phyloP scores from a whole-genome alignment of 495 filamentous ascomycete species.

The Penicillium flavigenum region DNA sequence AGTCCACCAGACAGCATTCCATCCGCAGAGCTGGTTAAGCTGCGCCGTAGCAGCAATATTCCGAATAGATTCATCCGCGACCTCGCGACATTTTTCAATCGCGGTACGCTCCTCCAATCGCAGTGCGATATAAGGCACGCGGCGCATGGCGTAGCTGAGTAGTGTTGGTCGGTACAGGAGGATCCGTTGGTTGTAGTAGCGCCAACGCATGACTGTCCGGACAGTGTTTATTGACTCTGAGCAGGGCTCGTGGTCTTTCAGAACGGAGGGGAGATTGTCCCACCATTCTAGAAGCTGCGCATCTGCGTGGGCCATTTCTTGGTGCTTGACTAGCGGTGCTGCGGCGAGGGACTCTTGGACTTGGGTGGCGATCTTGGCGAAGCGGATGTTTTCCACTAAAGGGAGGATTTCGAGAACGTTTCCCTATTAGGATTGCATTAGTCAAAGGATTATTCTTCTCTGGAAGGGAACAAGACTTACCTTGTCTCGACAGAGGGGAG shows the following conservation, averaged over 20 bases:
- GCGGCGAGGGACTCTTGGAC: slow-evolving; percentile 76
- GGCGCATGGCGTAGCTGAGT: slow-evolving; percentile 67
- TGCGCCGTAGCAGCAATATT: slow-evolving; percentile 67
- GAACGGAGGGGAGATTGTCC: slow-evolving; percentile 65
- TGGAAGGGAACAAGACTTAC: slow-evolving; percentile 32
- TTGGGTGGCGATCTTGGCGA: slow-evolving; percentile 74
- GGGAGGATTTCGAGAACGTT: slow-evolving; percentile 62
- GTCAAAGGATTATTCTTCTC: slow-evolving; percentile 17
- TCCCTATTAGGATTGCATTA: slow-evolving; percentile 42
- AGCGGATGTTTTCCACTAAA: slow-evolving; percentile 73
- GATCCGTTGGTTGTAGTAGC: slow-evolving; percentile 75
- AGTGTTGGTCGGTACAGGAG: slow-evolving; percentile 75
- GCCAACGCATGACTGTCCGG: slow-evolving; percentile 77
- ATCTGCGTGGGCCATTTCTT: slow-evolving; percentile 65
- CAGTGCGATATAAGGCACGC: slow-evolving; percentile 56
- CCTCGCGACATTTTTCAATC: slow-evolving; percentile 65
- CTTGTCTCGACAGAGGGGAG: slow-evolving; percentile 60
- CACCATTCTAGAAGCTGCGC: slow-evolving; percentile 69
- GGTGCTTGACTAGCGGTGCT: slow-evolving; percentile 61
- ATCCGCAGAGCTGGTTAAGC: slow-evolving; percentile 73
- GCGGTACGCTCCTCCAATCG: slow-evolving; percentile 66
- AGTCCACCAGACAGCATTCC: slow-evolving; percentile 81
- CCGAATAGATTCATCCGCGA: slow-evolving; percentile 68
- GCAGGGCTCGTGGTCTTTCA: slow-evolving; percentile 67
- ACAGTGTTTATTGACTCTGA: slow-evolving; percentile 68